These are phyloP conservation scores for Apophysomyces trapeziformis DNA, from an alignment of 371 early-diverging fungal species.

Conservation along the genomic window DNA sequence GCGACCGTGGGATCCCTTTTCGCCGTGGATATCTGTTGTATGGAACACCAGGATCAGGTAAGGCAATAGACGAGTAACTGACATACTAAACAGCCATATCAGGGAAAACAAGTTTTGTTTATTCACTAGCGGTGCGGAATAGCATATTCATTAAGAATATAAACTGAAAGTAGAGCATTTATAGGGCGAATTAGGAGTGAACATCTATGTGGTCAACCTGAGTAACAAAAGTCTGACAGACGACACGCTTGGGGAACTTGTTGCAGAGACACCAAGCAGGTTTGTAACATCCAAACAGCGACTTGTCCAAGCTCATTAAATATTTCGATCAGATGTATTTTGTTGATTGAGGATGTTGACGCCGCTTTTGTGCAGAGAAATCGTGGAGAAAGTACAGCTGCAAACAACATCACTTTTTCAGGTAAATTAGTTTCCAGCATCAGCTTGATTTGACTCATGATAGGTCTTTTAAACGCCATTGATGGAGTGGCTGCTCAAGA, in stretches of 20 bases:
- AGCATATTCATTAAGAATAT: not conserved
- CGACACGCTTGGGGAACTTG: constrained; percentile 85
- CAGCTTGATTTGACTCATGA: not conserved
- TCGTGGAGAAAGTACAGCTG: constrained; percentile 32
- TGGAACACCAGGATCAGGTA: constrained; percentile 75
- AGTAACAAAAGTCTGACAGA: constrained; percentile 89
- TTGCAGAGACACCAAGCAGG: constrained; percentile 87
- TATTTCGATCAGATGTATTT: constrained; percentile 66
- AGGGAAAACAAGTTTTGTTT: constrained; percentile 96
- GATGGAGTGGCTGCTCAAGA: constrained; percentile 86
- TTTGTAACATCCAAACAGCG: not conserved
- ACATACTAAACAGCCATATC: constrained; percentile 69
- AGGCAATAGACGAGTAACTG: no score
- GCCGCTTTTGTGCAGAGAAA: constrained; percentile 84
- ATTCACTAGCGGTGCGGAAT: constrained; percentile 79
- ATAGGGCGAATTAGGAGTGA: constrained; percentile 85
- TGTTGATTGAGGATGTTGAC: constrained; percentile 98
- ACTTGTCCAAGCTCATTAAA: not conserved
- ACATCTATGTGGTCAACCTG: constrained; percentile 92
- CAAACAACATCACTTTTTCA: constrained; percentile 60
- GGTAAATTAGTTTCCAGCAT: constrained; percentile 39
- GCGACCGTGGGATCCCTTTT: constrained; percentile 90
- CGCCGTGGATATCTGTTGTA: constrained; percentile 82
- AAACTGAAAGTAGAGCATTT: not conserved
- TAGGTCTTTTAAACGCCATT: constrained; percentile 76